Evolutionary conservation across 768 basidiomycete species (phyloP), one percentile per base, ranked within the genome.

Genomic region (Cystobasidiopsis lactophilus): DNA sequence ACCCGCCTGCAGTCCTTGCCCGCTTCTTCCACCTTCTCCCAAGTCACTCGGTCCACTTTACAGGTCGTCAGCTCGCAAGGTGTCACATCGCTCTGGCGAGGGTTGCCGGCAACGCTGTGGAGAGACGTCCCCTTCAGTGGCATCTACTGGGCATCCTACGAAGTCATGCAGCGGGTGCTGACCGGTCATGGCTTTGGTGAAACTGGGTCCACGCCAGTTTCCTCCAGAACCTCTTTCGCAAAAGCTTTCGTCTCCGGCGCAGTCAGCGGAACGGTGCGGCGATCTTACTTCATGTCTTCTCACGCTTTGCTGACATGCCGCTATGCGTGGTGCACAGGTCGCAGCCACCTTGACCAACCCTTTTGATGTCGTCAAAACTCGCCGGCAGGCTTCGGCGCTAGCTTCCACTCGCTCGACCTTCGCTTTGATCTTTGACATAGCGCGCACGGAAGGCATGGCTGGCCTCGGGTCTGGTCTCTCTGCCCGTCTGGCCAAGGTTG

Each of bases 91-190:
- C 73, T 96, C 26, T 98, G 86, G 85, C 73, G 85, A 50, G 93
- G 93, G 0, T 72, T 98, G 7, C 82, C 82, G 0, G 76, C 89
- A 2, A 91, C 86, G 3, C 71, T 98, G 9, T 95, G 88, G 88
- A 75, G 93, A 47, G 93, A 98, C 60, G 89, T 96, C 5, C 91
- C 93, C 0, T 98, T 98, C 65, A 86, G 84, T 38, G 93, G 89
- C 11, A 70, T 91, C 30, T 98, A 98, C 62, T 98, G 93, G 93
- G 84, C 85, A 3, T 78, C 81, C 24, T 96, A 95, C 64, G 91
- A 98, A 65, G 69, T 75, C 0, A 75, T 77, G 68, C 95, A 93
- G 69, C 69, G 71, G 19, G 60, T 66, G 16, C 75, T 86, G 60
- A 63, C 57, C 9, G 60, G 60, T 2, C 47, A 56, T 39, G 62